phyloP scores from a whole-genome alignment of 805 yeast species.

The Tetrapisispora arboricola region DNA sequence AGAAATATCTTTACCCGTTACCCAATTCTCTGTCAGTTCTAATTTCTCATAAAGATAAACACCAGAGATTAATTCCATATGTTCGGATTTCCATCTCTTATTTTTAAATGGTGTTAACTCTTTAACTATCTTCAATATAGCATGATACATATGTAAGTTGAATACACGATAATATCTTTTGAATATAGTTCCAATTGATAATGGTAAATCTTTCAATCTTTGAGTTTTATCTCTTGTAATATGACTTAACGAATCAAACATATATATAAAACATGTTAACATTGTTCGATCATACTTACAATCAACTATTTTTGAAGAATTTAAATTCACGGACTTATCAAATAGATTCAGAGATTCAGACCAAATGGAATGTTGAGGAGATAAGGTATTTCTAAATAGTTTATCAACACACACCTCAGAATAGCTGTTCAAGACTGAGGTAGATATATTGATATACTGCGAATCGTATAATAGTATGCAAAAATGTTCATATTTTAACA shows the following conservation, averaged over 20 bases:
- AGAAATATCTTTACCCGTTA: slow-evolving; percentile 69
- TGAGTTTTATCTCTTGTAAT: slow-evolving; percentile 62
- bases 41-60: slow-evolving; percentile 69
- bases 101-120: slow-evolving; percentile 84
- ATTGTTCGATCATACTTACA: slow-evolving; percentile 3
- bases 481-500: slow-evolving; percentile 69
- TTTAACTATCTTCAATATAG: slow-evolving; percentile 64
- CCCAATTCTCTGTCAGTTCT: slow-evolving; percentile 76
- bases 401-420: slow-evolving; percentile 25
- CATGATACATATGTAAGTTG: slow-evolving; percentile 52
- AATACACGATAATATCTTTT: slow-evolving; percentile 42
- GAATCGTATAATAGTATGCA: slow-evolving; percentile 66
- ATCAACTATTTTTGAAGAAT: background rate
- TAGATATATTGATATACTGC: slow-evolving; percentile 33
- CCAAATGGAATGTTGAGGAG: slow-evolving; percentile 22
- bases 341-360: slow-evolving; percentile 16
- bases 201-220: slow-evolving; percentile 34
- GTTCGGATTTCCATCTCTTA: slow-evolving; percentile 83
- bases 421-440: slow-evolving; percentile 18
- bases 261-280: slow-evolving; percentile 16
- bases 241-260: slow-evolving; percentile 44
- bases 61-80: slow-evolving; percentile 87
- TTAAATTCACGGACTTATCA: background rate
- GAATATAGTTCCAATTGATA: slow-evolving; percentile 25
- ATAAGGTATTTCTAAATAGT: slow-evolving; percentile 19